These are phyloP conservation scores for Plasmodium coatneyi DNA, from an alignment of 169 alveolate genomes.

Conservation along the genomic window DNA sequence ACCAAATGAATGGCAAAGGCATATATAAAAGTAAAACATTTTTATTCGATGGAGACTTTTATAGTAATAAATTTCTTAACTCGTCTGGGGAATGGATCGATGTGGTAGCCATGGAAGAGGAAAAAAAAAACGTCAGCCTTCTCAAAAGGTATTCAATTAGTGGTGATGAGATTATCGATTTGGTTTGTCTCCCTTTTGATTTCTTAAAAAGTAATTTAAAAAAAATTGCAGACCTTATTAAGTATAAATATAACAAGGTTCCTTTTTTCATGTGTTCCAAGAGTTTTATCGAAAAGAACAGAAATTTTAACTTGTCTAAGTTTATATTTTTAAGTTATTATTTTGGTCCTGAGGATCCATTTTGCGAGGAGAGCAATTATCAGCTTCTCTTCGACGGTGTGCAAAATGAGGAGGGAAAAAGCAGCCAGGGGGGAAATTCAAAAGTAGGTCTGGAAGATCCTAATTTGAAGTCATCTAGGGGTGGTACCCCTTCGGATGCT, in stretches of 20 bases:
- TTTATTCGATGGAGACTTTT: slow-evolving; percentile 43
- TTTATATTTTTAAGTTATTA: slow-evolving; percentile 66
- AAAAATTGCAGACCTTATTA: slow-evolving; percentile 46
- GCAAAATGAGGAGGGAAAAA: background rate
- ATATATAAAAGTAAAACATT: slow-evolving; percentile 25
- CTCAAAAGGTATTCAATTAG: background rate
- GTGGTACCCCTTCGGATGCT: background rate
- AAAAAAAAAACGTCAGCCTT: background rate
- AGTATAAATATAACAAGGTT: slow-evolving; percentile 29
- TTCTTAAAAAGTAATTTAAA: slow-evolving; percentile 47
- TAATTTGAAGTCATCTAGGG: background rate
- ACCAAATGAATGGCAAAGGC: slow-evolving; percentile 68
- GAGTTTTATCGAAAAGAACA: slow-evolving; percentile 21
- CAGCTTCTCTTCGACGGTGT: slow-evolving; percentile 1
- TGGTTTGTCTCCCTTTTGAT: slow-evolving; percentile 54
- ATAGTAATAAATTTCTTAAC: slow-evolving; percentile 46
- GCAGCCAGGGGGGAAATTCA: background rate
- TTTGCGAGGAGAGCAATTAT: background rate
- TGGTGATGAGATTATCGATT: slow-evolving; percentile 17
- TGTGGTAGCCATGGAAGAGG: slow-evolving; percentile 29
- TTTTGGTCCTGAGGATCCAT: background rate
- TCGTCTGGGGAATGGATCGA: slow-evolving; percentile 63
- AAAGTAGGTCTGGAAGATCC: background rate
- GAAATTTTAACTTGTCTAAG: slow-evolving; percentile 37
- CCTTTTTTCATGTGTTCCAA: slow-evolving; percentile 70